Evolutionary conservation across 1,284 basidiomycete species (phyloP), one percentile per base, ranked within the genome.

Genomic region (Phellopilus nigrolimitatus): DNA sequence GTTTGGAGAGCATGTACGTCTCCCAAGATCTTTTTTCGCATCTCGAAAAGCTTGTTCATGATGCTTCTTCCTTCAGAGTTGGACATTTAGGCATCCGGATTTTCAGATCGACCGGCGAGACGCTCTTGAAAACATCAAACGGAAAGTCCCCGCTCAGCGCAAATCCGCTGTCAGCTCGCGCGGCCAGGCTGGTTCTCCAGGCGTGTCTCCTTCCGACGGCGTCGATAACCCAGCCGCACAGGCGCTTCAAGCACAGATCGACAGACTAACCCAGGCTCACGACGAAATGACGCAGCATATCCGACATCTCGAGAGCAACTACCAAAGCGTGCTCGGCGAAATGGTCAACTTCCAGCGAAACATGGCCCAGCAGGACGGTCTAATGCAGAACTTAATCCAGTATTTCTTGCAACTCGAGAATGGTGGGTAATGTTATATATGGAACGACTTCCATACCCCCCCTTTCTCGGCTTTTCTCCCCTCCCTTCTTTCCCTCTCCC

Each of bases 51-150:
- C 15, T 24, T 24, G n/a, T 41, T 25, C 21, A 49, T 13, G 15
- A 12, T 42, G 4, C 25, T 21, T 13, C n/a, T 33, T 53, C 41
- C 43, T 39, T 38, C 68, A 91, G 81, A 84, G 84, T 55, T 99
- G 95, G 95, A 95, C 94, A 25, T 99, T 99, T 67, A 83, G 88
- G 47, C 95, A 98, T 67, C 92, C 94, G 4, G 88, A 93, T 64
- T 98, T 99, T 67, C 88, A 89, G 60, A 83, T 91, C 6, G 88
- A 94, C 66, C 74, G 89, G 28, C 83, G 84, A 41, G 84, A 91
- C 49, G 84, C 84, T 12, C 81, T 97, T 45, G 93, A 97, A 66
- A 91, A 92, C 62, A 97, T 97, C 71, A 94, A 94, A 70, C 86
- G 93, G 59, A 95, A 95, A 69, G 87, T 90, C 12, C 91, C 91